Evolutionary conservation across 225 moss, liverwort and hornwort species (phyloP).

Genomic region (Marchantia paleacea): DNA sequence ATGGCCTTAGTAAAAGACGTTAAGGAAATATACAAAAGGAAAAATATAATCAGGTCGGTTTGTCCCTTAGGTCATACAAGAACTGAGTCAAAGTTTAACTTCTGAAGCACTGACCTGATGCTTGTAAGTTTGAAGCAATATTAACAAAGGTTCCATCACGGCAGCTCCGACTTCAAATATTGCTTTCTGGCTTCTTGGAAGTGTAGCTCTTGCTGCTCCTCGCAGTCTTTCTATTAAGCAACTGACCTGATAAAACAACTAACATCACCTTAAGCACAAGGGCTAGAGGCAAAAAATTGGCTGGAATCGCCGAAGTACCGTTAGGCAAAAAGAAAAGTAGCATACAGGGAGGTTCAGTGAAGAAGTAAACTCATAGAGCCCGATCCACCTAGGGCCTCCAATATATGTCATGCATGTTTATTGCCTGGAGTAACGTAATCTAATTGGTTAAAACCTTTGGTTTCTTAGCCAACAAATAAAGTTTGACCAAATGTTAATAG

Average conservation of each 20-base stretch:
- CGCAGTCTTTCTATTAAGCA: slow-evolving; percentile 89
- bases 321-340: no score
- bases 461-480: no score
- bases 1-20: no score
- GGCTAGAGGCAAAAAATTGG: neutral
- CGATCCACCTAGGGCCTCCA: no score
- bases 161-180: slow-evolving; percentile 97
- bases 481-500: no score
- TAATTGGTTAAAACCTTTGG: no score
- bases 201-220: slow-evolving; percentile 93
- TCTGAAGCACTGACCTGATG: slow-evolving; percentile 61
- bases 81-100: neutral
- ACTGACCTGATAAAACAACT: slow-evolving; percentile 51
- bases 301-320: neutral
- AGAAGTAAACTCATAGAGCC: no score
- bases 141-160: slow-evolving; percentile 97
- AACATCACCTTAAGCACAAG: neutral
- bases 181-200: slow-evolving; percentile 97
- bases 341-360: no score
- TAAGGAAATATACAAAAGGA: no score
- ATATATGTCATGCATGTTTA: no score
- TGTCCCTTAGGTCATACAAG: neutral
- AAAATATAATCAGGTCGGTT: neutral
- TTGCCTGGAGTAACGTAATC: no score
- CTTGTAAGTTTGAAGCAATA: slow-evolving; percentile 90